phyloP scores from a whole-genome alignment of 2,329 filamentous ascomycete species.

The Diaporthe batatas region DNA sequence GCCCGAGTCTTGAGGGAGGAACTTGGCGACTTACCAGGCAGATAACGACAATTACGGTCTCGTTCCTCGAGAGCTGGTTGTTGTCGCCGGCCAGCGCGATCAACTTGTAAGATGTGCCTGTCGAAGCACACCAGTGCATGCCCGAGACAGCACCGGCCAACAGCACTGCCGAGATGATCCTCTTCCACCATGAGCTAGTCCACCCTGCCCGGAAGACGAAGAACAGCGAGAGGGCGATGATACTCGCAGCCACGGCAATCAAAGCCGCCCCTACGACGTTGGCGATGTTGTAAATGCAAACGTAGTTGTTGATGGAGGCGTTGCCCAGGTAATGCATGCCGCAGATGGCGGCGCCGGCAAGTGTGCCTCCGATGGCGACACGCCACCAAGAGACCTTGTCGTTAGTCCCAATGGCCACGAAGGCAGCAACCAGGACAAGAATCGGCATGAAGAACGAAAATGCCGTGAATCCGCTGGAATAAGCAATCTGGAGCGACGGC shows the following conservation, averaged over 20 bases:
- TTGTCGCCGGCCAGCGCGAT: conserved; percentile 57
- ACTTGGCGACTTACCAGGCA: conserved; percentile 67
- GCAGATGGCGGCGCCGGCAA: conserved; percentile 81
- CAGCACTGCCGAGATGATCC: conserved; percentile 73
- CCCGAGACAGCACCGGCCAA: conserved; percentile 82
- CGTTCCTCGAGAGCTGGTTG: conserved; percentile 67
- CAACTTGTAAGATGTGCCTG: conserved; percentile 77
- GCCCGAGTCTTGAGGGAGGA: conserved; percentile 26
- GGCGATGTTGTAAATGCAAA: conserved; percentile 68
- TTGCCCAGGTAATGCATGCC: conserved; percentile 94
- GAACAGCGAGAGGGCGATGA: conserved; percentile 78
- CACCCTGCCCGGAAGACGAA: conserved; percentile 82
- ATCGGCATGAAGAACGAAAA: conserved; percentile 87
- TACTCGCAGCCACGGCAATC: conserved; percentile 80
- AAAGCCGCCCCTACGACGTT: conserved; percentile 77
- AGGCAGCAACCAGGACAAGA: conserved; percentile 78
- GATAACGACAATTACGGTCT: conserved; percentile 80
- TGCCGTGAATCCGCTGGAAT: conserved; percentile 78
- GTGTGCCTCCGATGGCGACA: conserved; percentile 72
- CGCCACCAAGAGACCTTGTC: conserved; percentile 70
- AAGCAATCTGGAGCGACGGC: conserved; percentile 76
- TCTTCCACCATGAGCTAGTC: conserved; percentile 84
- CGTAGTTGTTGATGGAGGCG: conserved; percentile 83
- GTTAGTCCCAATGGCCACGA: conserved; percentile 74
- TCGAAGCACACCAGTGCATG: conserved; percentile 88